Evolutionary conservation across 257 asterid species (phyloP), one percentile per base, ranked within the genome.

Genomic region (Anisodus tanguticus): DNA sequence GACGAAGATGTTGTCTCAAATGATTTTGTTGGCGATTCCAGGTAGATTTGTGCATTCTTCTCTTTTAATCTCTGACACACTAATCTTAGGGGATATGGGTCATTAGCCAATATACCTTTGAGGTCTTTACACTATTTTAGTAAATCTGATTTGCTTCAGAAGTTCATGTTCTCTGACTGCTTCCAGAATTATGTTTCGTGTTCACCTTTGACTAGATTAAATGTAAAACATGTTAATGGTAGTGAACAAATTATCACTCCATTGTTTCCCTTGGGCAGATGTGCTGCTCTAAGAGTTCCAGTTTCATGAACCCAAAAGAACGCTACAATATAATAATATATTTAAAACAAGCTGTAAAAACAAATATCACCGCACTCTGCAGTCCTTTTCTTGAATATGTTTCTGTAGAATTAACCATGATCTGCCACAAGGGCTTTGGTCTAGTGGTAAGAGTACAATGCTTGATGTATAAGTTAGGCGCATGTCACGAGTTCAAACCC

Each of bases 1-100:
- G 98, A 97, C 37, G 99, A 97, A 69, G 98, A 97, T 89, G 99
- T 95, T 35, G 99, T 95, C 86, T 97, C 99, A 87, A 97, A 91
- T 88, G 99, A 97, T 88, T 97, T 97, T 87, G 90, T 97, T 71
- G 98, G 99, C 17, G 98, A 97, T 88, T 87, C 97, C 11, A 94
- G 99, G 99, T 95, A 90, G 84, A 64, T 55, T 15, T 77, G n/a
- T 31, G 11, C 83, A 72, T 79, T 69, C 6, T 16, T 57, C 71
- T 68, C 72, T 19, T 35, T 67, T 55, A 69, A 49, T 63, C 62
- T 70, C 39, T 37, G 3, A 3, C 53, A 67, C 12, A 0, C 26
- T 31, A 55, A 58, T 26, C 31, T 53, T 81, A 31, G 57, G 26
- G 31, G 17, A 39, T 64, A 31, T 37, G 26, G 43, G 13, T 49